Base-by-base conservation (phyloP, 495 filamentous ascomycete genomes). In the Darksidea phi region DNA sequence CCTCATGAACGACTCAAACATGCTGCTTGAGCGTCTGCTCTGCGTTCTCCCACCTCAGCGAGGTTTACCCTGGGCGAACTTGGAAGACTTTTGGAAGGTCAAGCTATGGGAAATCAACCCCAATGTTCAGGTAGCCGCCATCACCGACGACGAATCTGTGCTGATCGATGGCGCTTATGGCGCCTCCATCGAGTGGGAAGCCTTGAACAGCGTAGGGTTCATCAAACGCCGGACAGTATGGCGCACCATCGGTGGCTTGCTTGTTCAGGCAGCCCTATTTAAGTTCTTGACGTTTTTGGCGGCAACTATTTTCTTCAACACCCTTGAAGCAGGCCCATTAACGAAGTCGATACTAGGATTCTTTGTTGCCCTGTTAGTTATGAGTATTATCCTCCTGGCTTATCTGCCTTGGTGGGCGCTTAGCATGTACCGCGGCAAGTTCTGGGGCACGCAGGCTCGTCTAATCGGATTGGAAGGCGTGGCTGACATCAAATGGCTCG, bases 71-170 rank as follows among this genome's bases (percentile, higher is more conserved):
- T 75, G 73, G 69, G 47, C 54, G 13, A 50, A 49, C 41, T 51
- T 70, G 37, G 43, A 71, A 23, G 75, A 77, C 58, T 47, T 54
- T 6, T 76, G 26, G 21, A 24, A 24, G 8, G 58, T 57, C 7
- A 60, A 64, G 10, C 71, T 78, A 6, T 79, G 76, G 77, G 76
- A 79, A 55, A 74, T 79, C 48, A 60, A 74, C 28, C 77, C 77
- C 12, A 25, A n/a, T 1, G 69, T 63, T 49, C 75, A 78, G 55
- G 56, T 78, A 20, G 67, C 72, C 25, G 75, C 70, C 12, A 62
- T 78, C 17, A 67, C 64, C 21, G 54, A 72, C 20, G 46, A 74
- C 51, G 65, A 73, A 49, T 74, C 73, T 6, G 67, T 76, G 15
- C 66, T 78, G 24, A 47, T 78, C 24, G 71, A 78, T 58, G 76